A percentile compares a stretch with the other conserved stretches of the same genome.
These are phyloP conservation scores for Trametes pubescens DNA, from an alignment of 1,284 basidiomycete species.

Conservation along the genomic window DNA sequence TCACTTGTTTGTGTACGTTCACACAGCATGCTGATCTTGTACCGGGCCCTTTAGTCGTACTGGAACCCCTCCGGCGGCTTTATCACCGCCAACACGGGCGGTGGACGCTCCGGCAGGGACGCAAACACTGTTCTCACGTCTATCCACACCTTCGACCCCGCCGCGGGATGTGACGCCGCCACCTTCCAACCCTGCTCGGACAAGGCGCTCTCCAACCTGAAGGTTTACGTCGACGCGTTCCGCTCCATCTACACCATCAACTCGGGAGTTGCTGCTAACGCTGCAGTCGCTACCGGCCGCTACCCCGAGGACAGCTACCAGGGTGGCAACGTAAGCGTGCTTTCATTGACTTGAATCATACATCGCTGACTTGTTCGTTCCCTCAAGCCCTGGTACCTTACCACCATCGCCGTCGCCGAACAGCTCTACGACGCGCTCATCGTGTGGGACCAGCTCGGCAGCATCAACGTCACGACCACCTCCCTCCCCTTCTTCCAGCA, in stretches of 20 bases:
- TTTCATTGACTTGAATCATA: not conserved
- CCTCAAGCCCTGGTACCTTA: conserved; percentile 52
- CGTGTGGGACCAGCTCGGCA: conserved; percentile 48
- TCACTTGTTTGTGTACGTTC: conserved; percentile 1
- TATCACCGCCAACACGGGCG: conserved; percentile 53
- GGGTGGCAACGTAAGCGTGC: conserved; percentile 54
- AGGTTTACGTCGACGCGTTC: conserved; percentile 63
- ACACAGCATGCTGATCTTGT: conserved; percentile 3
- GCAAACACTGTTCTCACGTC: conserved; percentile 54
- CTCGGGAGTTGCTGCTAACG: conserved; percentile 50
- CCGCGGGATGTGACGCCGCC: conserved; percentile 56
- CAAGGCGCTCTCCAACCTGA: conserved; percentile 61
- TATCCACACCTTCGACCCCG: conserved; percentile 56
- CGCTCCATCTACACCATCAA: conserved; percentile 61
- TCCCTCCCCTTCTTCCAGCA: conserved; percentile 56
- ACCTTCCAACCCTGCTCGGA: conserved; percentile 72
- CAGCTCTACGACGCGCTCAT: conserved; percentile 54
- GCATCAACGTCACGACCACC: conserved; percentile 46
- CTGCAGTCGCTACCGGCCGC: conserved; percentile 59
- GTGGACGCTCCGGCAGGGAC: conserved; percentile 52
- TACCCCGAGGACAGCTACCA: conserved; percentile 64
- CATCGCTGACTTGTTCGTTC: not conserved
- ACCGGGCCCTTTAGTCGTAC: conserved; percentile 43
- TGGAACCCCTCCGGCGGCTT: conserved; percentile 49
- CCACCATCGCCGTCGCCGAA: conserved; percentile 52